phyloP scores from a whole-genome alignment of 495 filamentous ascomycete genomes.

The Aspergillus cavernicola region DNA sequence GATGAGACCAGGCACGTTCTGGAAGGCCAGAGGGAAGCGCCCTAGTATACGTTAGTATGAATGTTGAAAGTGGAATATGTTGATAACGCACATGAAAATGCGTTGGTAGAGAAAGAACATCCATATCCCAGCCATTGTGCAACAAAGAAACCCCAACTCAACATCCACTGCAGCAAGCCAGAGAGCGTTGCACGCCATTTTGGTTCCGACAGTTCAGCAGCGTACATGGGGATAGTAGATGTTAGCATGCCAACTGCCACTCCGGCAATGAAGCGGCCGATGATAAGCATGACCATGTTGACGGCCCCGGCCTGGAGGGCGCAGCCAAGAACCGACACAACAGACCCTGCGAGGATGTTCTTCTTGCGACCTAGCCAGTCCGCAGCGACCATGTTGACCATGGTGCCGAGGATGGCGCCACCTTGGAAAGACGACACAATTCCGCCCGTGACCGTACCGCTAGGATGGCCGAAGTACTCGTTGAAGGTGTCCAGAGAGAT shows the following conservation, averaged over 20 bases:
- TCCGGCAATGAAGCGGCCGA: slow-evolving; percentile 45
- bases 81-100: slow-evolving; percentile 37
- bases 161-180: slow-evolving; percentile 35
- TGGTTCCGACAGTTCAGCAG: slow-evolving; percentile 25
- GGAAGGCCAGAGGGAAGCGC: slow-evolving; percentile 52
- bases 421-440: slow-evolving; percentile 47
- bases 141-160: slow-evolving; percentile 42
- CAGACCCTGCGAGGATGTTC: slow-evolving; percentile 41
- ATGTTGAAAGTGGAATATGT: too few relatives aligned
- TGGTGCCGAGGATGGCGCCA: slow-evolving; percentile 42
- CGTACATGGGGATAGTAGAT: slow-evolving; percentile 42
- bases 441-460: slow-evolving; percentile 38
- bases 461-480: slow-evolving; percentile 35
- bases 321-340: slow-evolving; percentile 39
- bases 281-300: slow-evolving; percentile 46
- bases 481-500: slow-evolving; percentile 39
- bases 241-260: slow-evolving; percentile 46
- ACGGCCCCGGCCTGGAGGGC: slow-evolving; percentile 43
- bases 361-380: slow-evolving; percentile 41
- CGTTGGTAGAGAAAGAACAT: slow-evolving; percentile 38
- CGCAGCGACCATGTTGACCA: slow-evolving; percentile 38
- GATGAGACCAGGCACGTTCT: slow-evolving; percentile 43
- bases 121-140: slow-evolving; percentile 49
- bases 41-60: slow-evolving; percentile 9
- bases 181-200: slow-evolving; percentile 20